Percentiles rank a stretch among this genome's conserved stretches.
Evolutionary conservation across 495 filamentous ascomycete genomes (phyloP).

Genomic region (Amorphotheca resinae): DNA sequence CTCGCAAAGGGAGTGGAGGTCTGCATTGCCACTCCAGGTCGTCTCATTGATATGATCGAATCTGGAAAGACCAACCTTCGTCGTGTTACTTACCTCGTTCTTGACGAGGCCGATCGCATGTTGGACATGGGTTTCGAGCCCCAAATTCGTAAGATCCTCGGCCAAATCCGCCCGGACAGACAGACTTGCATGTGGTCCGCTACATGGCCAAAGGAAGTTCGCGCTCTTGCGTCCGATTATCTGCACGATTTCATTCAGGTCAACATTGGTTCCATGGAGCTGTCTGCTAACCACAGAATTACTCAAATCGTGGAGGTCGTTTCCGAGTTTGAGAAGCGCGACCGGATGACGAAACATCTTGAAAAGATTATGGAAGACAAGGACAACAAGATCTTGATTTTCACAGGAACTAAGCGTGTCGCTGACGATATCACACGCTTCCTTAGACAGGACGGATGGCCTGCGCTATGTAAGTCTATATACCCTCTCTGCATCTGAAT

Average conservation of each 20-base stretch:
- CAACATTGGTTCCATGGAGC: constrained; percentile 94
- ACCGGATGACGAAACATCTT: constrained; percentile 92
- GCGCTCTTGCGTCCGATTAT: constrained; percentile 89
- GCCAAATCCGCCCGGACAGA: constrained; percentile 95
- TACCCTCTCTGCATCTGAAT: neutral
- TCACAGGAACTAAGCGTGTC: constrained; percentile 96
- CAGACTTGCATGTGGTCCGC: constrained; percentile 99
- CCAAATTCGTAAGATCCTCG: constrained; percentile 87
- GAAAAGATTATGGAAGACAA: constrained; percentile 97
- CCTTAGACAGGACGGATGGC: constrained; percentile 97
- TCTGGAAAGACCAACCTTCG: constrained; percentile 95
- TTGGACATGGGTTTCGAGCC: constrained; percentile 87
- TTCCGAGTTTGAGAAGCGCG: constrained; percentile 93
- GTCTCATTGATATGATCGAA: constrained; percentile 97
- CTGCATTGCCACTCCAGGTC: constrained; percentile 91
- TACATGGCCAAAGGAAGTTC: constrained; percentile 99
- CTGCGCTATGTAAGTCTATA: constrained; percentile 72
- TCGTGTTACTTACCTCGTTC: constrained; percentile 88
- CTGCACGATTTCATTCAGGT: constrained; percentile 95
- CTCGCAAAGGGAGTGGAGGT: constrained; percentile 79
- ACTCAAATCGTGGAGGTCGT: constrained; percentile 95
- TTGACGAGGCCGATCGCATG: constrained; percentile 86
- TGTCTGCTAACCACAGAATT: constrained; percentile 97
- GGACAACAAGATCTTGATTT: constrained; percentile 85
- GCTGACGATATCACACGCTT: constrained; percentile 98